Percentiles rank a stretch among this genome's conserved stretches.
Evolutionary conservation across 176 grass and related monocot species (phyloP).

Genomic region (Eremochloa ophiuroides): DNA sequence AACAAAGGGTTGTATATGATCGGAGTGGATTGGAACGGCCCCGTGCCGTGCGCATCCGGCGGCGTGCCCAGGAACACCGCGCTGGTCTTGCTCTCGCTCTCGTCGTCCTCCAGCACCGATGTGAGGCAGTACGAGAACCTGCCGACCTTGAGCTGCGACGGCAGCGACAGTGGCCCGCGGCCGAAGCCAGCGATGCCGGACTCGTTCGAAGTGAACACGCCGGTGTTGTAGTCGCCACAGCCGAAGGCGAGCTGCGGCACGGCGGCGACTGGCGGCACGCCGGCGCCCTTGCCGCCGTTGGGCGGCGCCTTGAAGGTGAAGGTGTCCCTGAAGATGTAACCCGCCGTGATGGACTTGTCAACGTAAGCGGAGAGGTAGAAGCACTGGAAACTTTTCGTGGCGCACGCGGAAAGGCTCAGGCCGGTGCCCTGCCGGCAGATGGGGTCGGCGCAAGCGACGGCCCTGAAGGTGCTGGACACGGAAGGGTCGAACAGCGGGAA

Average conservation of each 20-base stretch:
- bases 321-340: conserved; percentile 43
- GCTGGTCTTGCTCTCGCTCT: conserved; percentile 28
- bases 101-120: too few species aligned
- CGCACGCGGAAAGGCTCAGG: neutral
- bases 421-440: neutral
- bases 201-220: conserved; percentile 7
- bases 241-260: conserved; percentile 43
- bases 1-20: neutral
- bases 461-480: conserved; percentile 13
- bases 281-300: neutral
- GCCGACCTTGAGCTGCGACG: conserved; percentile 52
- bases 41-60: neutral
- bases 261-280: neutral
- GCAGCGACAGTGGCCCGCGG: conserved; percentile 48
- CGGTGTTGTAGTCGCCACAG: conserved; percentile 34
- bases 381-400: neutral
- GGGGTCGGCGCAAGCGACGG: conserved; percentile 23
- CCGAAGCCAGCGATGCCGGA: conserved; percentile 61
- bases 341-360: conserved; percentile 30
- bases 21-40: conserved; percentile 36
- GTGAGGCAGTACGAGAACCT: conserved; percentile 74
- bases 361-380: conserved; percentile 35
- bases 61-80: conserved; percentile 43
- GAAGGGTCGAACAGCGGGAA: conserved; percentile 21
- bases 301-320: conserved; percentile 37